Percentiles rank a stretch among this genome's conserved stretches.
Conservation (phyloP, 2,329 filamentous ascomycete species). For the Neodidymelliopsis sp. region DNA sequence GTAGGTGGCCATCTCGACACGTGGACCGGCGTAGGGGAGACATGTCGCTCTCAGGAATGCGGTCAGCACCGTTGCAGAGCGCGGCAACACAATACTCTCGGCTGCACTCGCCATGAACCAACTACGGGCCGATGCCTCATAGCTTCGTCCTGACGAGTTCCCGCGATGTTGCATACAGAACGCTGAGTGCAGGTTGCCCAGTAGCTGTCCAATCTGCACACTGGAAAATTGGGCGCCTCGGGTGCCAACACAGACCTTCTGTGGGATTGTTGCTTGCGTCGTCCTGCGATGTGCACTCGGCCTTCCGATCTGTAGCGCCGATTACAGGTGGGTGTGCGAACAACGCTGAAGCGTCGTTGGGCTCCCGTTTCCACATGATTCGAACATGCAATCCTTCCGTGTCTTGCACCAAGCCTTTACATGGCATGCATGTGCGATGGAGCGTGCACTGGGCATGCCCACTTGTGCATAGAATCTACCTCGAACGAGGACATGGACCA, state of each 20-base stretch:
- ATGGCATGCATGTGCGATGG: conserved; percentile 14
- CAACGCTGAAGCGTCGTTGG: neutral
- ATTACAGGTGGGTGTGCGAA: neutral
- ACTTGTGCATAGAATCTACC: no score
- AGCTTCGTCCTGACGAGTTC: conserved; percentile 1
- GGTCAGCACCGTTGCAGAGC: neutral
- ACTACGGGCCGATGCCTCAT: conserved; percentile 12
- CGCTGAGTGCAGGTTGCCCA: neutral
- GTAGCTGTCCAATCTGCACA: neutral
- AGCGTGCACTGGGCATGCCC: no score
- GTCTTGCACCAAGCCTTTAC: neutral
- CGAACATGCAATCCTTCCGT: conserved; percentile 4
- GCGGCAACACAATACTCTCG: neutral
- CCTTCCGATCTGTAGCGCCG: conserved; percentile 2
- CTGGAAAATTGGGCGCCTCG: conserved; percentile 4
- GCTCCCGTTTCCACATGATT: no score
- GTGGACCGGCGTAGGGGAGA: neutral
- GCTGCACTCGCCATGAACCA: conserved; percentile 1
- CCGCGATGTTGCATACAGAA: conserved; percentile 8
- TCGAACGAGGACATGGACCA: no score
- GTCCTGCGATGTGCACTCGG: neutral
- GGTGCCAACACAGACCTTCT: conserved; percentile 7
- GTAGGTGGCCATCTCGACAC: neutral
- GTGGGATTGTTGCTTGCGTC: conserved; percentile 10
- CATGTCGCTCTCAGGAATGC: neutral